A percentile compares a stretch with the other conserved stretches of the same genome.
Conservation (phyloP, 805 yeast species). For the Cyberlindnera galapagoensis region DNA sequence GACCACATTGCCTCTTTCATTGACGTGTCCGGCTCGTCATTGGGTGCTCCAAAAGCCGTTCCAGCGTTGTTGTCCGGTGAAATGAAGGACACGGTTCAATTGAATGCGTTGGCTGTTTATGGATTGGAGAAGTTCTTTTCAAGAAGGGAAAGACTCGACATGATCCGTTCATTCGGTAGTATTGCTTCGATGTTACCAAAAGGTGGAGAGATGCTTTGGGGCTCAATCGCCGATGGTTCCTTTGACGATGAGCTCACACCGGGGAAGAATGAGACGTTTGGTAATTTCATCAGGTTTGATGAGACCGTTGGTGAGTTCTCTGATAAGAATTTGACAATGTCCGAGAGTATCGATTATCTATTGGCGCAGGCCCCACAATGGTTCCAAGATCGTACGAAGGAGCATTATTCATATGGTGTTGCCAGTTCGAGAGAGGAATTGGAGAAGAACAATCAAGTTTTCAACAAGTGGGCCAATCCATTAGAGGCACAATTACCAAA, state of each 20-base stretch:
- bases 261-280: constrained; percentile 40
- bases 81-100: constrained; percentile 94
- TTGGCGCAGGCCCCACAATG: constrained; percentile 65
- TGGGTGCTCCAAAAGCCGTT: constrained; percentile 93
- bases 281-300: constrained; percentile 65
- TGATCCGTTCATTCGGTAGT: constrained; percentile 89
- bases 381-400: constrained; percentile 58
- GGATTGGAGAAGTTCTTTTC: constrained; percentile 93
- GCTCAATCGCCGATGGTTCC: constrained; percentile 56
- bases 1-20: constrained; percentile 74
- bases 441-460: constrained; percentile 56
- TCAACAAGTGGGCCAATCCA: constrained; percentile 89
- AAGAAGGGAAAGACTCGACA: constrained; percentile 78
- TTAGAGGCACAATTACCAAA: constrained; percentile 85
- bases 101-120: constrained; percentile 86
- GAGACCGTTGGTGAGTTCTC: constrained; percentile 39
- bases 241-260: constrained; percentile 47
- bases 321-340: constrained; percentile 51
- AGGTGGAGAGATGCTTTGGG: constrained; percentile 92
- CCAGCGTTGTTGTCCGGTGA: constrained; percentile 94
- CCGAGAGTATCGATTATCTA: constrained; percentile 60
- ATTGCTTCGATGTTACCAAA: constrained; percentile 94
- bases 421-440: constrained; percentile 59
- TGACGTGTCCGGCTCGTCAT: constrained; percentile 81
- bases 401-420: constrained; percentile 75